Percentiles rank a stretch among this genome's conserved stretches.
Evolutionary conservation across 2,329 filamentous ascomycete genomes (phyloP).

Genomic region (Fusarium domesticum): DNA sequence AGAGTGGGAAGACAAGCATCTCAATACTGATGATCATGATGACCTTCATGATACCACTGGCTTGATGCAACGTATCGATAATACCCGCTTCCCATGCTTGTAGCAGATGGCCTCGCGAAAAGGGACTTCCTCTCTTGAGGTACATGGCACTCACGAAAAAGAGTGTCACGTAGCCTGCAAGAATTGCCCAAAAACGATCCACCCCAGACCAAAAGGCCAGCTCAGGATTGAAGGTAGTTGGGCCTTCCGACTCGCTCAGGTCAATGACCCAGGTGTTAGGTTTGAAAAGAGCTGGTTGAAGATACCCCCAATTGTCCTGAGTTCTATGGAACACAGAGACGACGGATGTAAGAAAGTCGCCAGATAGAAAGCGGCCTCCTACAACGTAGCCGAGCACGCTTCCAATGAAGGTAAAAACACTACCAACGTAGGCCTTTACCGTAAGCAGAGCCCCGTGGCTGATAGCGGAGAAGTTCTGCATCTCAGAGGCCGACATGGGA

Average conservation of each 20-base stretch:
- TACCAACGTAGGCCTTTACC: conserved; percentile 53
- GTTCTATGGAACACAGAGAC: conserved; percentile 9
- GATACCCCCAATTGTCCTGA: conserved; percentile 17
- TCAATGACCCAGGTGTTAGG: conserved; percentile 59
- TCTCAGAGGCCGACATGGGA: conserved; percentile 56
- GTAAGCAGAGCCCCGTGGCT: conserved; percentile 67
- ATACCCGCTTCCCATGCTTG: conserved; percentile 71
- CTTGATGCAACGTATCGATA: conserved; percentile 83
- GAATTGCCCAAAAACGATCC: conserved; percentile 68
- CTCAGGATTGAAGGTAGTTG: conserved; percentile 48
- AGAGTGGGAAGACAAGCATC: conserved; percentile 95
- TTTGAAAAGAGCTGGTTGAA: conserved; percentile 36
- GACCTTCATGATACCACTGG: conserved; percentile 95
- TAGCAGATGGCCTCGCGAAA: conserved; percentile 56
- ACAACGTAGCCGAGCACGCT: conserved; percentile 43
- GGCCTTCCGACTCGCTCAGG: conserved; percentile 43
- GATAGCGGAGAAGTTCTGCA: conserved; percentile 72
- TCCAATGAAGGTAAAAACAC: conserved; percentile 40
- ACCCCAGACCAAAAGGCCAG: conserved; percentile 65
- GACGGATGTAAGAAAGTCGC: conserved; percentile 6
- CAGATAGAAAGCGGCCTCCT: conserved; percentile 39
- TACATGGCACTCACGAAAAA: conserved; percentile 75
- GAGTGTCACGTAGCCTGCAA: conserved; percentile 77
- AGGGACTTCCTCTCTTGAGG: conserved; percentile 67
- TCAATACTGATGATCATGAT: conserved; percentile 98